These are phyloP conservation scores for Licmophora abbreviata DNA, from an alignment of 108 stramenopile species.

Conservation along the genomic window DNA sequence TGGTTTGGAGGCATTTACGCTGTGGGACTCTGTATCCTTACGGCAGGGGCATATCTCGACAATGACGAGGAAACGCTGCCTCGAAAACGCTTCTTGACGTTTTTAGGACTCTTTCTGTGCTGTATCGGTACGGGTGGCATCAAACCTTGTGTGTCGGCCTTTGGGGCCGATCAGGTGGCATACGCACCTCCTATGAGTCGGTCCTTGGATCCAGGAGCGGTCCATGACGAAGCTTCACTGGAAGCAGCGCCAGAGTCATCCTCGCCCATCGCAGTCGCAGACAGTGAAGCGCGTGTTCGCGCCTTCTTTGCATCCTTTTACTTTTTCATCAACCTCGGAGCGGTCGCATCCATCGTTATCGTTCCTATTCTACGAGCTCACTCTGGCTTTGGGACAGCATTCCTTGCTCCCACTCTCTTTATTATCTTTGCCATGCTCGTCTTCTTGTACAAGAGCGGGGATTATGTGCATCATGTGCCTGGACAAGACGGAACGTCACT, in stretches of 20 bases:
- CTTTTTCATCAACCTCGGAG: slow-evolving; percentile 61
- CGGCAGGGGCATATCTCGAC: slow-evolving; percentile 13
- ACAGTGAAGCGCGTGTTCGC: slow-evolving; percentile 23
- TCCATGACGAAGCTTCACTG: not conserved
- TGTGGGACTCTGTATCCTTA: slow-evolving; percentile 30
- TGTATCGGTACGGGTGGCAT: slow-evolving; percentile 71
- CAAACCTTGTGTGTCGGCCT: slow-evolving; percentile 66
- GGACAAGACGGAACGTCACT: slow-evolving; percentile 6
- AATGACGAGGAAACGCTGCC: slow-evolving; percentile 4
- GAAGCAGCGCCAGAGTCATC: not conserved
- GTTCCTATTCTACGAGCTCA: slow-evolving; percentile 29
- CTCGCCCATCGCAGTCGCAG: not conserved
- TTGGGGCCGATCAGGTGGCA: slow-evolving; percentile 73
- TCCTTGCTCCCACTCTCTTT: slow-evolving; percentile 38
- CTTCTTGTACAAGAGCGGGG: slow-evolving; percentile 22
- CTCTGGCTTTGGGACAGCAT: slow-evolving; percentile 47
- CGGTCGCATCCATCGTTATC: slow-evolving; percentile 31
- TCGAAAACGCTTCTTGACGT: slow-evolving; percentile 11
- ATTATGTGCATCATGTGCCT: slow-evolving; percentile 14
- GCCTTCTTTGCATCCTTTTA: slow-evolving; percentile 57
- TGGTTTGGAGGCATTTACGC: slow-evolving; percentile 37
- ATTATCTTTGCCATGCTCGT: slow-evolving; percentile 33
- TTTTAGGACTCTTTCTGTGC: slow-evolving; percentile 37
- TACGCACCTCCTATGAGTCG: not conserved
- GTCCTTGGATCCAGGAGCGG: not conserved